Base-by-base conservation (phyloP, 805 yeast genomes). In the Lipomyces oligophaga region DNA sequence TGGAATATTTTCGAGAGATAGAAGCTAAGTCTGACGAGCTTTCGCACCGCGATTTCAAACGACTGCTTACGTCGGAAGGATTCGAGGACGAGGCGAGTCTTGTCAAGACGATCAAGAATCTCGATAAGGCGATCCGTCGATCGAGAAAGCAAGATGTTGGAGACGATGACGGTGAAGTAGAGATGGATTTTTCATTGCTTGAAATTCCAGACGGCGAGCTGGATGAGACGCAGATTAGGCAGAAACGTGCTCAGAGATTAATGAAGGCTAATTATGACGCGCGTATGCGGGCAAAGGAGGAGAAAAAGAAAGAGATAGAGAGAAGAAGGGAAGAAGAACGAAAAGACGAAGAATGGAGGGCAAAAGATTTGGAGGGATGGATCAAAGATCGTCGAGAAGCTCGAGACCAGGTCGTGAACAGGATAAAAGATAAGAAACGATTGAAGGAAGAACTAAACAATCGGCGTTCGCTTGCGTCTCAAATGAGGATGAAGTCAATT, bases 191-290 rank as follows among this genome's bases (percentile, higher is more conserved):
- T 61, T 88, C 95, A 19, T 69, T 93, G 48, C 75, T 86, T 0
- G 94, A 85, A 20, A 71, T 80, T 5, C 90, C 96, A 0, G 97
- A 93, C 64, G 88, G 80, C 26, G 82, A 89, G 52, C 72, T 93
- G 30, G 74, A 75, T 32, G 87, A 83, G 31, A 95, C 85, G 4
- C 84, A 85, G 59, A 68, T 88, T 35, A 85, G 83, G 58, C 97
- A 88, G 61, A 93, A 93, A 66, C 75, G 95, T 40, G 79, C 80
- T 47, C 97, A 93, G 66, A 75, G 78, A 57, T 73, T 93, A 25
- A 70, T 85, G 67, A 86, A 87, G 60, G 90, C 95, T 4, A 87
- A 85, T 59, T 80, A 77, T 59, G 98, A 93, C 37, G 96, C 97
- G 0, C 76, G 97, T 50, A 77, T 78, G 63, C 76, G 89, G 37